Evolutionary conservation across 129 eudicot genomes (phyloP).

Genomic region (Chrysanthemum makinoi): DNA sequence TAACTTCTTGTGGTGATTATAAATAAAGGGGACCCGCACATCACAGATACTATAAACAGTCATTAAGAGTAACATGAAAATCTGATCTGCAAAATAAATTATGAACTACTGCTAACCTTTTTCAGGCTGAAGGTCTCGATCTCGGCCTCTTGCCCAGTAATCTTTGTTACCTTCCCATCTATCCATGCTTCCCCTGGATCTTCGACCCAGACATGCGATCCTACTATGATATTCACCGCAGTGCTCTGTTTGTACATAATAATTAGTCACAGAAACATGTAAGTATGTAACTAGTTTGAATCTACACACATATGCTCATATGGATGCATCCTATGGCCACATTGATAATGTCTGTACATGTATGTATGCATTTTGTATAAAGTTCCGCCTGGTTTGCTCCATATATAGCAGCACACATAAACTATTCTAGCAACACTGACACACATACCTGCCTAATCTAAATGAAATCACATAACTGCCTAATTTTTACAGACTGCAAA

Average conservation of each 20-base stretch:
- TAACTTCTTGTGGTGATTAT: too few species aligned
- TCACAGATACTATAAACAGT: too few species aligned
- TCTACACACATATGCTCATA: background rate
- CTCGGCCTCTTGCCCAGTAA: slow-evolving; percentile 45
- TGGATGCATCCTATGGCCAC: background rate
- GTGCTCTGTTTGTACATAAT: slow-evolving; percentile 35
- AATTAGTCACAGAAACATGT: background rate
- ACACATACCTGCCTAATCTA: too few species aligned
- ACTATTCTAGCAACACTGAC: too few species aligned
- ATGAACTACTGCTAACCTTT: slow-evolving; percentile 28
- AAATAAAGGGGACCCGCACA: too few species aligned
- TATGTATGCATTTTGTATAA: background rate
- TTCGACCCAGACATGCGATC: slow-evolving; percentile 56
- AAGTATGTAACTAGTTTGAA: too few species aligned
- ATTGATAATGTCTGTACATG: too few species aligned
- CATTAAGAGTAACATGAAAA: too few species aligned
- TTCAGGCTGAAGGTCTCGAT: slow-evolving; percentile 41
- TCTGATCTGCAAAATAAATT: too few species aligned
- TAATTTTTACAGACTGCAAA: too few species aligned
- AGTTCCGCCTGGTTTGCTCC: slow-evolving; percentile 11
- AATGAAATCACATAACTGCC: too few species aligned
- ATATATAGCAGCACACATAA: background rate
- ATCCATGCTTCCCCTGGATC: slow-evolving; percentile 47
- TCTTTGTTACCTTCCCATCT: slow-evolving; percentile 47
- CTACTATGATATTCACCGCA: slow-evolving; percentile 42